Percentiles rank a stretch among this genome's conserved stretches.
phyloP scores from a whole-genome alignment of 2,329 filamentous ascomycete species.

The Bipolaris cookei region DNA sequence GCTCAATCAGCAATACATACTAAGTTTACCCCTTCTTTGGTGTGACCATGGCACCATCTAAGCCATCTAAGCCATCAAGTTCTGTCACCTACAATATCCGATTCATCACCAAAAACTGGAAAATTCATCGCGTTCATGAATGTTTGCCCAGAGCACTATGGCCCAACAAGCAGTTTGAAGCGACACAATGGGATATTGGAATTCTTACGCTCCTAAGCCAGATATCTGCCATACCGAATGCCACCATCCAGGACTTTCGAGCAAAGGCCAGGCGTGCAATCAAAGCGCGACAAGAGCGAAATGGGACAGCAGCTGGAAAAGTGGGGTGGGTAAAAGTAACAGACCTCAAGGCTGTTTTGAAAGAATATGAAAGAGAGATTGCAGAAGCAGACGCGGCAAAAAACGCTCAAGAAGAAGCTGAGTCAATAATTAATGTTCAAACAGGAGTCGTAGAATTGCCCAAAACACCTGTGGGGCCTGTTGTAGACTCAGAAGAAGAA shows the following conservation, averaged over 20 bases:
- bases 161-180: conserved; percentile 7
- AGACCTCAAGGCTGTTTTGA: conserved; percentile 6
- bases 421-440: neutral
- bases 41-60: conserved; percentile 7
- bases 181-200: conserved; percentile 6
- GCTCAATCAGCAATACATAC: neutral
- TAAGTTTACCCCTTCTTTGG: neutral
- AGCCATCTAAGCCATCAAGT: neutral
- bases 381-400: conserved; percentile 1
- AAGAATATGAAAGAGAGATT: conserved; percentile 4
- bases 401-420: neutral
- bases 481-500: conserved; percentile 5
- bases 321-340: conserved; percentile 1
- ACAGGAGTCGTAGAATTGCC: neutral
- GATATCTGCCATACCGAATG: conserved; percentile 6
- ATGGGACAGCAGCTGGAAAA: neutral
- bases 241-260: conserved; percentile 11
- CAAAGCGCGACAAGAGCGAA: conserved; percentile 4
- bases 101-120: conserved; percentile 11
- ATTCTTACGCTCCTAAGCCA: conserved; percentile 11
- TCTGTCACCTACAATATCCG: neutral
- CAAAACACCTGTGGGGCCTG: conserved; percentile 4
- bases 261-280: neutral
- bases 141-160: conserved; percentile 11
- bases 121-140: neutral